Percentiles rank a stretch among this genome's conserved stretches.
These are phyloP conservation scores for Emmonsiellopsis sp. DNA, from an alignment of 2,329 filamentous ascomycete species.

Conservation along the genomic window DNA sequence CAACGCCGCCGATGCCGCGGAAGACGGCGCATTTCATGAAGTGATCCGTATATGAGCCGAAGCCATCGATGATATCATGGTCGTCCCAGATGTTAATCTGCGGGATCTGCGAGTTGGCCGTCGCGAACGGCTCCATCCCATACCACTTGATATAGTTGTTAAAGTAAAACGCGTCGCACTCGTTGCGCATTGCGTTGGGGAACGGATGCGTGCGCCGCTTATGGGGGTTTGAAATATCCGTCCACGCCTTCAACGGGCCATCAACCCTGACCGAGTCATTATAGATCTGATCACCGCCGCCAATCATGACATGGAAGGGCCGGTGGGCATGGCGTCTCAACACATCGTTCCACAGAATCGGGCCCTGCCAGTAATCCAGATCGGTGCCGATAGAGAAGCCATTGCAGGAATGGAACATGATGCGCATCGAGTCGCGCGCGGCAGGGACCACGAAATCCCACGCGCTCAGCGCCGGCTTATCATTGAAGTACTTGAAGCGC, in stretches of 20 bases:
- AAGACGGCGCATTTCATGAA: slow-evolving; percentile 59
- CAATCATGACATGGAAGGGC: slow-evolving; percentile 64
- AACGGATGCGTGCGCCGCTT: slow-evolving; percentile 53
- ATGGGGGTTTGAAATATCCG: slow-evolving; percentile 49
- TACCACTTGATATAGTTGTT: slow-evolving; percentile 59
- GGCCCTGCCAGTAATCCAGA: slow-evolving; percentile 52
- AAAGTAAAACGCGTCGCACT: slow-evolving; percentile 55
- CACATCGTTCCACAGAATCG: slow-evolving; percentile 56
- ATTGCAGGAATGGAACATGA: slow-evolving; percentile 62
- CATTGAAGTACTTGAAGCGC: slow-evolving; percentile 51
- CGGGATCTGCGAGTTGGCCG: slow-evolving; percentile 52
- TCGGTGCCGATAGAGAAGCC: slow-evolving; percentile 59
- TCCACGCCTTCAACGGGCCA: slow-evolving; percentile 65
- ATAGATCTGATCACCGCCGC: slow-evolving; percentile 81
- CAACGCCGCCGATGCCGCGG: slow-evolving; percentile 52
- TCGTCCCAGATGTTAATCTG: slow-evolving; percentile 60
- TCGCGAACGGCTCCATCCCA: slow-evolving; percentile 53
- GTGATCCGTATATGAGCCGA: slow-evolving; percentile 56
- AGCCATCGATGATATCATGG: slow-evolving; percentile 58
- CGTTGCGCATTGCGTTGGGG: slow-evolving; percentile 51
- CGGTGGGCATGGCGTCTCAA: slow-evolving; percentile 49
- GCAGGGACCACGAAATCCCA: slow-evolving; percentile 50
- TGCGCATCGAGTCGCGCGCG: slow-evolving; percentile 54
- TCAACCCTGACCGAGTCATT: slow-evolving; percentile 71
- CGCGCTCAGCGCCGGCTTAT: slow-evolving; percentile 44